Evolutionary conservation across 2,329 filamentous ascomycete genomes (phyloP).

Genomic region (Biscogniauxia sp.): DNA sequence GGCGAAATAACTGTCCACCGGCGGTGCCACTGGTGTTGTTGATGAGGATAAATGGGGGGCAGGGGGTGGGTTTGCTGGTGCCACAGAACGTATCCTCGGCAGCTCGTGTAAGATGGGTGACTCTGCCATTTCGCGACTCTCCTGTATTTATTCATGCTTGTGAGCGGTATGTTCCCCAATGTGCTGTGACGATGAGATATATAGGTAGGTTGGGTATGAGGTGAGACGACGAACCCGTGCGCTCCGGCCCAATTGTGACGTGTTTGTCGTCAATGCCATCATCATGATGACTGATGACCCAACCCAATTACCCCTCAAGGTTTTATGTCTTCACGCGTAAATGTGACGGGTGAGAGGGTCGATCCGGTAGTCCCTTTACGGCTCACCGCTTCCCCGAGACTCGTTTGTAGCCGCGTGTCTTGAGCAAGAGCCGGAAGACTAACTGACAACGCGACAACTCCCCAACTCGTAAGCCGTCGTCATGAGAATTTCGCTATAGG

Average conservation of each 20-base stretch:
- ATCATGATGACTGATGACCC: neutral
- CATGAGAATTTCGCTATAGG: neutral
- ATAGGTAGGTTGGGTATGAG: neutral
- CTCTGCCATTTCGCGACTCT: constrained; percentile 12
- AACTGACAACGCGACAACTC: neutral
- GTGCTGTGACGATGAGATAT: constrained; percentile 6
- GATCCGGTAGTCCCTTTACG: neutral
- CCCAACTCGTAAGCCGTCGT: neutral
- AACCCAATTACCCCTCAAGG: neutral
- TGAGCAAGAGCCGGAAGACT: neutral
- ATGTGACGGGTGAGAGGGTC: neutral
- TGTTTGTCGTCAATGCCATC: neutral
- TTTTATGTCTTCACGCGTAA: neutral
- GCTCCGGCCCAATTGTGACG: neutral
- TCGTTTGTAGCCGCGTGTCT: neutral
- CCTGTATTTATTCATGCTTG: constrained; percentile 6
- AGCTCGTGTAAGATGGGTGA: constrained; percentile 14
- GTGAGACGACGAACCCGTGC: neutral
- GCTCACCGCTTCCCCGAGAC: neutral
- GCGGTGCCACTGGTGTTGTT: neutral
- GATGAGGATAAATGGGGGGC: neutral
- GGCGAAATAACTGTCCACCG: neutral
- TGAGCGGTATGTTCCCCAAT: neutral
- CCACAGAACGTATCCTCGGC: neutral
- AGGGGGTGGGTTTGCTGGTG: neutral